These are phyloP conservation scores for Knufia petricola DNA, from an alignment of 2,329 filamentous ascomycete genomes.

Conservation along the genomic window DNA sequence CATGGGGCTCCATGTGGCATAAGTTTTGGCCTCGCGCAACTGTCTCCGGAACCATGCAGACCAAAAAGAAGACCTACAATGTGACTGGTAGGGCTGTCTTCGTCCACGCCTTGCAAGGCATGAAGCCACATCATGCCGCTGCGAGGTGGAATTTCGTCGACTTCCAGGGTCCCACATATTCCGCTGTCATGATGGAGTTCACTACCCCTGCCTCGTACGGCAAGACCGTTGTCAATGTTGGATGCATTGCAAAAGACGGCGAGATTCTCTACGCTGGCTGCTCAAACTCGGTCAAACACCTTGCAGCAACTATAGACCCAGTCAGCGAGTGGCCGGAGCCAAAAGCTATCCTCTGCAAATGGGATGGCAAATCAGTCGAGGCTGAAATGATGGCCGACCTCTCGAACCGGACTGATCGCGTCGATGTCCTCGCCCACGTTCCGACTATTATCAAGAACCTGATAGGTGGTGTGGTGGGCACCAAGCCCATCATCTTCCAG, in stretches of 20 bases:
- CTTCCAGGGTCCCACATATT: slow-evolving; percentile 80
- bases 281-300: slow-evolving; percentile 58
- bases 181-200: slow-evolving; percentile 90
- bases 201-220: slow-evolving; percentile 91
- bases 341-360: slow-evolving; percentile 61
- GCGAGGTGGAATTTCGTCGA: slow-evolving; percentile 87
- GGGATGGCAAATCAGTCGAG: slow-evolving; percentile 66
- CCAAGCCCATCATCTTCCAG: slow-evolving; percentile 98
- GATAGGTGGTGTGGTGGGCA: slow-evolving; percentile 76
- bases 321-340: slow-evolving; percentile 88
- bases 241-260: slow-evolving; percentile 67
- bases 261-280: slow-evolving; percentile 67
- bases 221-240: slow-evolving; percentile 70
- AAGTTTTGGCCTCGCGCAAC: slow-evolving; percentile 86
- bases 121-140: slow-evolving; percentile 97
- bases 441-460: slow-evolving; percentile 93
- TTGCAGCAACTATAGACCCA: slow-evolving; percentile 57
- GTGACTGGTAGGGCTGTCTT: slow-evolving; percentile 73
- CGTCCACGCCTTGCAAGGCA: slow-evolving; percentile 81
- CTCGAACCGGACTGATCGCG: slow-evolving; percentile 62
- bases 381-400: slow-evolving; percentile 61
- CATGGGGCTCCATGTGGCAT: slow-evolving; percentile 89
- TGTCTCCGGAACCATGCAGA: slow-evolving; percentile 74
- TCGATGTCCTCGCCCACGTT: slow-evolving; percentile 95
- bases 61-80: slow-evolving; percentile 69